Percentiles rank a stretch among this genome's conserved stretches.
These are phyloP conservation scores for Stachybotrys chartarum DNA, from an alignment of 2,329 filamentous ascomycete genomes.

Conservation along the genomic window DNA sequence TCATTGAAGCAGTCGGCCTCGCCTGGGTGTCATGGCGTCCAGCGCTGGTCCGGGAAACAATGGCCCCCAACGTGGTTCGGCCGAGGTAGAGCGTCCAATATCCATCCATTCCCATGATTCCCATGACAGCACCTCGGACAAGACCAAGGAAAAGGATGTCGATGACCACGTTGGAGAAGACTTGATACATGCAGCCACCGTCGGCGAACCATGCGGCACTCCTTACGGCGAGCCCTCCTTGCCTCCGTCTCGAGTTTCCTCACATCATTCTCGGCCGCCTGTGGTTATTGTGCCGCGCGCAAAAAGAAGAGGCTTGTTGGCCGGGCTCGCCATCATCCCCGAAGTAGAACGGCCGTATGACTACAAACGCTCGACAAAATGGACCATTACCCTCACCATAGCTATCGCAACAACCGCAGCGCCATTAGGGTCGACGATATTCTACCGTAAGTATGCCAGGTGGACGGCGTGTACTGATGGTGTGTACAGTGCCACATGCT, in stretches of 20 bases:
- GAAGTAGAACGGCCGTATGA: conserved; percentile 72
- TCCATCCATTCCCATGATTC: not conserved
- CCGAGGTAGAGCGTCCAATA: not conserved
- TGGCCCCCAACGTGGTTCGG: not conserved
- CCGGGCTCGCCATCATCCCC: conserved; percentile 62
- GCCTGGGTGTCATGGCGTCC: not conserved
- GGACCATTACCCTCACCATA: conserved; percentile 73
- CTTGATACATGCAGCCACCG: not conserved
- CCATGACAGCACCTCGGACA: not conserved
- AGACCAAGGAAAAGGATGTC: not conserved
- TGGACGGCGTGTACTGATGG: not conserved
- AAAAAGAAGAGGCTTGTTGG: conserved; percentile 64
- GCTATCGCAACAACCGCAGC: conserved; percentile 70
- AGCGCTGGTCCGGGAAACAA: not conserved
- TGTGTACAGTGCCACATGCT: not conserved
- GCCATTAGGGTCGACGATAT: conserved; percentile 77
- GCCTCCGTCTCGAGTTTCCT: conserved; percentile 27
- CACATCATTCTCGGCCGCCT: conserved; percentile 26
- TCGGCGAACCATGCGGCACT: conserved; percentile 2
- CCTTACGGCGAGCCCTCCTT: not conserved
- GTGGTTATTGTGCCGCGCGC: conserved; percentile 33
- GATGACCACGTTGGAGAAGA: not conserved
- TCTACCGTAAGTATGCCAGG: conserved; percentile 57
- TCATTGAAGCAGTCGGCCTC: not conserved
- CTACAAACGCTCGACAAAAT: conserved; percentile 70